Evolutionary conservation across 768 basidiomycete genomes (phyloP).

Genomic region (Mycena crocata): DNA sequence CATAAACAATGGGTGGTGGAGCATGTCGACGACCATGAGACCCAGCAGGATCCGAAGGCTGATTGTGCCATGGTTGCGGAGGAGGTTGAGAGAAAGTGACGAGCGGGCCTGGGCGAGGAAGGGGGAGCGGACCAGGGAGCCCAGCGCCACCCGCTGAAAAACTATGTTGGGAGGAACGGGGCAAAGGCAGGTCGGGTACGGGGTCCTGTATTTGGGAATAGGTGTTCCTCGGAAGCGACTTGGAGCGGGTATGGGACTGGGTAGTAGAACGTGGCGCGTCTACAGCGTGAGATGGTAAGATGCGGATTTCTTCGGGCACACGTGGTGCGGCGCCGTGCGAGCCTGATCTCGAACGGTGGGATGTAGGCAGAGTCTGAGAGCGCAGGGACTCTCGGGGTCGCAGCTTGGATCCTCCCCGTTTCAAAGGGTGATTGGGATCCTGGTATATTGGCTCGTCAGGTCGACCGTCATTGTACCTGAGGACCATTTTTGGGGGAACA

Average conservation of each 20-base stretch:
- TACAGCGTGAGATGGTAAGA: conserved; percentile 64
- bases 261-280: conserved; percentile 48
- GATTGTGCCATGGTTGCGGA: conserved; percentile 48
- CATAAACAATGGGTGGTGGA: conserved; percentile 71
- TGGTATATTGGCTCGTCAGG: conserved; percentile 70
- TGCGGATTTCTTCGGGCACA: conserved; percentile 71
- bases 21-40: conserved; percentile 47
- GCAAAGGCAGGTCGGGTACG: conserved; percentile 26
- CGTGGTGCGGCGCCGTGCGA: conserved; percentile 49
- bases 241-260: conserved; percentile 54
- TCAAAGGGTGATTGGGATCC: conserved; percentile 43
- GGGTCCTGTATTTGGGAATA: conserved; percentile 43
- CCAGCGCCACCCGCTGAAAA: conserved; percentile 1
- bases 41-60: conserved; percentile 44
- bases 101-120: conserved; percentile 36
- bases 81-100: conserved; percentile 54
- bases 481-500: conserved; percentile 77
- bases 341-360: conserved; percentile 54
- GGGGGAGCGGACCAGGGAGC: conserved; percentile 30
- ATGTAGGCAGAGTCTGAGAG: conserved; percentile 44
- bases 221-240: conserved; percentile 57
- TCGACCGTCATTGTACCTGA: conserved; percentile 74
- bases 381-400: conserved; percentile 40
- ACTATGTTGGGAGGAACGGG: conserved; percentile 47
- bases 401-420: conserved; percentile 38